Conservation (phyloP, 2,329 filamentous ascomycete genomes). For the Neonectria coccinea region DNA sequence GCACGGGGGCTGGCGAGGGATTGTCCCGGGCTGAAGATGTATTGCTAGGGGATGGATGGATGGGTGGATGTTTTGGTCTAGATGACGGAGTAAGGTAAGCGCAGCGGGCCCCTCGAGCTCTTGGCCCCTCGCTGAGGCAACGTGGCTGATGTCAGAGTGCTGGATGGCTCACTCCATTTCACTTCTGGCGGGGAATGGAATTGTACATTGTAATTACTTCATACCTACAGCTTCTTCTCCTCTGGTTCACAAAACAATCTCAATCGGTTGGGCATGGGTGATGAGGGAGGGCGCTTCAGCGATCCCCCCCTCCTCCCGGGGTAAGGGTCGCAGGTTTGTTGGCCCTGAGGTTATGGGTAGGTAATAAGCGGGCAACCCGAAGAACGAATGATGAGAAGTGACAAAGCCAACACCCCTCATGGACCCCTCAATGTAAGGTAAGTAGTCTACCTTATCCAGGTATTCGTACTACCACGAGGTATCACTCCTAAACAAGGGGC, state of each 20-base stretch:
- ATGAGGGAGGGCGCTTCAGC: constrained; percentile 23
- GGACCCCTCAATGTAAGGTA: not conserved
- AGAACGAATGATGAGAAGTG: constrained; percentile 3
- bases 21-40: constrained; percentile 21
- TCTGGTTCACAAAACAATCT: no score
- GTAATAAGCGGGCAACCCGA: constrained; percentile 28
- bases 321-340: constrained; percentile 18
- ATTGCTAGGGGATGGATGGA: constrained; percentile 5
- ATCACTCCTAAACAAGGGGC: constrained; percentile 1
- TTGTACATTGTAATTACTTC: not conserved
- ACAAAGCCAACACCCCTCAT: constrained; percentile 6
- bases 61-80: constrained; percentile 31
- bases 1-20: not conserved
- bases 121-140: constrained; percentile 32
- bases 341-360: constrained; percentile 4
- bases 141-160: constrained; percentile 47
- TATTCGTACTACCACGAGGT: not conserved
- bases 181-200: not conserved
- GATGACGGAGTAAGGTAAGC: constrained; percentile 37
- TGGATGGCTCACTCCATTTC: constrained; percentile 37
- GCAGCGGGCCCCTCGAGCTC: constrained; percentile 25
- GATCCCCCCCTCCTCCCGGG: constrained; percentile 23
- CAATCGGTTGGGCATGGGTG: constrained; percentile 10
- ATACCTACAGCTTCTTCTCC: no score
- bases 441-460: no score